These are phyloP conservation scores for Alisma plantagoaquatica DNA, from an alignment of 106 monocot genomes.

Conservation along the genomic window DNA sequence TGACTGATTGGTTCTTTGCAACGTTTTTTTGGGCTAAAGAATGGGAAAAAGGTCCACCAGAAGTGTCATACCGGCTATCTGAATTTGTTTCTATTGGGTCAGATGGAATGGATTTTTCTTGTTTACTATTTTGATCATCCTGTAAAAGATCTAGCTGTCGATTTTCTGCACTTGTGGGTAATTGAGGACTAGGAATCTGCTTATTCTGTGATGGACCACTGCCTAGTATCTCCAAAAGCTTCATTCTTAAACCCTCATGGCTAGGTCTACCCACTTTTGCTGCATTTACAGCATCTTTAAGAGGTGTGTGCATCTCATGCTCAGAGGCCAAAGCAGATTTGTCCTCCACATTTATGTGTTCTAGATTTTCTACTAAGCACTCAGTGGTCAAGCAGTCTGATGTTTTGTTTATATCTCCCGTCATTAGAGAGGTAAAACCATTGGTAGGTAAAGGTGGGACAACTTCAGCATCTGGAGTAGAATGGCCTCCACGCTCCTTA, in stretches of 20 bases:
- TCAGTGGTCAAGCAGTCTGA: too few relatives aligned
- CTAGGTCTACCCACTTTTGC: conserved; percentile 10
- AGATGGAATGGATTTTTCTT: conserved; percentile 21
- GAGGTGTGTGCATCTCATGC: conserved; percentile 10
- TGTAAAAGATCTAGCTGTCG: conserved; percentile 4
- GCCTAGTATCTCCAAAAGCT: conserved; percentile 77
- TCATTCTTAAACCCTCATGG: conserved; percentile 40
- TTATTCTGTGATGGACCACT: conserved; percentile 30
- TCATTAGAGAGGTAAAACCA: neutral
- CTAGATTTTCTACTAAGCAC: conserved; percentile 15
- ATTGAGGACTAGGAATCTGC: conserved; percentile 13
- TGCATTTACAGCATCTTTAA: conserved; percentile 11
- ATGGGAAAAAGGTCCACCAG: conserved; percentile 56
- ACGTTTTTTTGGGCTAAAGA: conserved; percentile 36
- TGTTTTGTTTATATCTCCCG: neutral
- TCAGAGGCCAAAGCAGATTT: conserved; percentile 20
- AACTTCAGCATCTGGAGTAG: conserved; percentile 9
- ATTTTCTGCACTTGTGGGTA: conserved; percentile 7
- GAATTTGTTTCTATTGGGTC: conserved; percentile 86
- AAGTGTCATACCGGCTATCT: conserved; percentile 30
- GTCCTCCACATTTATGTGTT: conserved; percentile 11
- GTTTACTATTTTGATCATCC: conserved; percentile 12
- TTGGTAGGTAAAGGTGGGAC: conserved; percentile 4
- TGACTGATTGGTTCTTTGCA: conserved; percentile 14
- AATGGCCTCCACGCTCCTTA: neutral